A percentile compares a stretch with the other conserved stretches of the same genome.
These are phyloP conservation scores for Mallotus nudiflorus DNA, from an alignment of 345 rosid species.

Conservation along the genomic window DNA sequence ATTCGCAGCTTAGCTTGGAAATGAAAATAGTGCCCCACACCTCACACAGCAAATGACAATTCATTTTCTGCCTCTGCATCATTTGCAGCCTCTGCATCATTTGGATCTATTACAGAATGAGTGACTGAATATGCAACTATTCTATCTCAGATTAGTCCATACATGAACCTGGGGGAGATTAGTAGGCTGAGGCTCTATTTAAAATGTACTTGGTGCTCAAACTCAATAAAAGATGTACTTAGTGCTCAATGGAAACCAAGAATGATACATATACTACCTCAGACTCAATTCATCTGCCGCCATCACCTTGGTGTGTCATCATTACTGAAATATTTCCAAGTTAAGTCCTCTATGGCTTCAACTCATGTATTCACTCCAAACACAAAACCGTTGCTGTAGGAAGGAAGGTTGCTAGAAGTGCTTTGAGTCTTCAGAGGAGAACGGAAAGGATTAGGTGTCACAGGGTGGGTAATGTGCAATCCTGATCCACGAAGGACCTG, in stretches of 20 bases:
- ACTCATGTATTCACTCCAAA: conserved; percentile 40
- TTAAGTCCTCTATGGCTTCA: neutral
- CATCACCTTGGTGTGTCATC: neutral
- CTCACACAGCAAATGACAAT: too few species aligned
- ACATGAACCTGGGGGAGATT: too few species aligned
- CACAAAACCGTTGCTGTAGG: conserved; percentile 46
- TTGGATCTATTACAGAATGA: too few species aligned
- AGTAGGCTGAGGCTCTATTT: too few species aligned
- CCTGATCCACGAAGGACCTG: conserved; percentile 47
- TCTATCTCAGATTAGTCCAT: too few species aligned
- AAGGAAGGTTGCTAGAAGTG: conserved; percentile 41
- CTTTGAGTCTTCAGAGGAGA: conserved; percentile 34
- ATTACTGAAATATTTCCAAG: neutral
- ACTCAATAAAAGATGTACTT: neutral
- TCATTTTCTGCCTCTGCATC: neutral
- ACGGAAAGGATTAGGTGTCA: conserved; percentile 44
- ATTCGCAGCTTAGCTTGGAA: too few species aligned
- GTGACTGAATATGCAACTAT: too few species aligned
- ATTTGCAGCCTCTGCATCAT: too few species aligned
- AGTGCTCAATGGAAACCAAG: neutral
- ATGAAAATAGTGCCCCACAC: too few species aligned
- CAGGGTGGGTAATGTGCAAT: conserved; percentile 37
- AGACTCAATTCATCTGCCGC: neutral
- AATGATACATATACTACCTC: neutral
- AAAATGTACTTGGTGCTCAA: neutral